phyloP scores from a whole-genome alignment of 805 yeast genomes.

The Teunomyces cretensis region DNA sequence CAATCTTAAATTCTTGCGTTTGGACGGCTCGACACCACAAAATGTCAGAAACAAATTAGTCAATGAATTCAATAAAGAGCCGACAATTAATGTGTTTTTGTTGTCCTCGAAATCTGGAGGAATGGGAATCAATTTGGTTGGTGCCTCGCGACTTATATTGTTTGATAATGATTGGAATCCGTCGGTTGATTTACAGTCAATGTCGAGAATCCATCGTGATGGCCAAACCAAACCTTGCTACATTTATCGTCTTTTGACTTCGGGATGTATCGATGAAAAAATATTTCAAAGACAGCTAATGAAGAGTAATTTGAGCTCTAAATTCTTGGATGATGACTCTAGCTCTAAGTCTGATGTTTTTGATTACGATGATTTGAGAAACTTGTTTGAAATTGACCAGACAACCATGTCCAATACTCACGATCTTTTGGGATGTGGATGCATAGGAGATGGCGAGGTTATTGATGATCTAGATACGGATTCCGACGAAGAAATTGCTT shows the following conservation, averaged over 20 bases:
- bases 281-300: conserved; percentile 88
- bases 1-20: conserved; percentile 53
- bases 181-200: conserved; percentile 85
- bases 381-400: conserved; percentile 62
- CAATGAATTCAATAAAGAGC: conserved; percentile 57
- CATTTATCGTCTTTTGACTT: conserved; percentile 78
- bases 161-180: conserved; percentile 99
- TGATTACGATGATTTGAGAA: conserved; percentile 64
- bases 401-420: conserved; percentile 68
- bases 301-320: conserved; percentile 75
- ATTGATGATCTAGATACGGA: conserved; percentile 7
- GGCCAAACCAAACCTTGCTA: conserved; percentile 81
- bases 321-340: conserved; percentile 48
- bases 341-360: conserved; percentile 64
- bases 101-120: conserved; percentile 94
- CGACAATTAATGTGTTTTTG: conserved; percentile 59
- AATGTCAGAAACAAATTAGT: conserved; percentile 66
- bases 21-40: conserved; percentile 84
- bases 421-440: conserved; percentile 65
- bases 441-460: conserved; percentile 52
- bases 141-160: conserved; percentile 81
- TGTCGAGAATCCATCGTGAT: conserved; percentile 93
- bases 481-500: conserved; percentile 9
- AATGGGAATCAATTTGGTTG: conserved; percentile 83
- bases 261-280: conserved; percentile 93